These are phyloP conservation scores for Litsea cubeba DNA, from an alignment of 164 flowering plant genomes.

Conservation along the genomic window DNA sequence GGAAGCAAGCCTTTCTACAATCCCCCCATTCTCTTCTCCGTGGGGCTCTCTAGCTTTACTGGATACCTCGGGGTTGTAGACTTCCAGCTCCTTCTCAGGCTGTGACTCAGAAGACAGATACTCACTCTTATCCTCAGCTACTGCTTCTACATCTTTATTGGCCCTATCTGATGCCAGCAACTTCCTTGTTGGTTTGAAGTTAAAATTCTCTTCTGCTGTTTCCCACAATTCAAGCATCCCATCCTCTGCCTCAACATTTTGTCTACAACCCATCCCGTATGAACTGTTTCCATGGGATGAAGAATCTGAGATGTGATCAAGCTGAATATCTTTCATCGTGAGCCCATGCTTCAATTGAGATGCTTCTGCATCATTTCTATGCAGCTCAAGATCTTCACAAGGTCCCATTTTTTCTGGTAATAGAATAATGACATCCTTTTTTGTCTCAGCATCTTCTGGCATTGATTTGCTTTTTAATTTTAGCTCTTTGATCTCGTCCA, in stretches of 20 bases:
- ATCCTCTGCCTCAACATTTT: constrained; percentile 34
- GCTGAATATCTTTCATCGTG: constrained; percentile 75
- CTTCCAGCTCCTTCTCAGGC: constrained; percentile 55
- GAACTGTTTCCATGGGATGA: constrained; percentile 22
- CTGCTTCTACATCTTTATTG: constrained; percentile 8
- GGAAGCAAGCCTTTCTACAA: constrained; percentile 66
- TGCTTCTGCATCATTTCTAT: constrained; percentile 24
- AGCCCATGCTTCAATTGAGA: constrained; percentile 26
- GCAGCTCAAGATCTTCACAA: constrained; percentile 13
- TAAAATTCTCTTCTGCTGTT: constrained; percentile 36
- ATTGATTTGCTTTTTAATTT: constrained; percentile 16
- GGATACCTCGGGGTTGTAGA: constrained; percentile 64
- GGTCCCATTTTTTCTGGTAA: constrained; percentile 8
- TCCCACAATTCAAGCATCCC: constrained; percentile 72
- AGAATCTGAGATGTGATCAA: constrained; percentile 58
- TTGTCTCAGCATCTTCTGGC: constrained; percentile 6
- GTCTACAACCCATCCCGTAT: constrained; percentile 19
- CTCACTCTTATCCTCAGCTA: constrained; percentile 19
- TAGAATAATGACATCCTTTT: constrained; percentile 10
- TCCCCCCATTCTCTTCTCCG: constrained; percentile 46
- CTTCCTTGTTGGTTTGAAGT: constrained; percentile 14
- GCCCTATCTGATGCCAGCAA: constrained; percentile 15
- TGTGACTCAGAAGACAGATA: constrained; percentile 30
- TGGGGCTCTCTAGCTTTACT: constrained; percentile 29
- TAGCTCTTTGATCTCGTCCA: constrained; percentile 29